Percentiles rank a stretch among this genome's conserved stretches.
Evolutionary conservation across 805 yeast species (phyloP).

Genomic region (Hanseniaspora guilliermondii): DNA sequence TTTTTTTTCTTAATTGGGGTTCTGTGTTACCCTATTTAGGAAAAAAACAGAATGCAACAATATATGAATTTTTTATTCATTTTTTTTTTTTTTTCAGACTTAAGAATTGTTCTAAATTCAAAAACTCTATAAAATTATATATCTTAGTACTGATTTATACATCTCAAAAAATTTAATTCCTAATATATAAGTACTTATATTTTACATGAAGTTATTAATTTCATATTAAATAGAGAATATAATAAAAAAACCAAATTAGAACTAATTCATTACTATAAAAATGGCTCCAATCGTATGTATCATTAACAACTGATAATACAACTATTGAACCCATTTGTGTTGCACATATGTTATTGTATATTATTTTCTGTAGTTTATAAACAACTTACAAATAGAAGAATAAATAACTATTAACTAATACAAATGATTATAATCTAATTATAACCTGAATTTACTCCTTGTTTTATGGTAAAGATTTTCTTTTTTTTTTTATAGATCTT

Average conservation of each 20-base stretch:
- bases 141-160: too few species aligned
- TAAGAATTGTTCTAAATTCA: too few species aligned
- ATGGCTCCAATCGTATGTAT: constrained; percentile 14
- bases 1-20: too few species aligned
- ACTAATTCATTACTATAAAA: background rate
- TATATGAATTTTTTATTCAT: too few species aligned
- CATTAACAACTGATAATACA: background rate
- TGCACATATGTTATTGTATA: background rate
- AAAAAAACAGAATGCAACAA: too few species aligned
- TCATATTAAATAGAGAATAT: background rate
- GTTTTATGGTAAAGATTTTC: background rate
- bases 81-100: too few species aligned
- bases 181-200: too few species aligned
- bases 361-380: background rate
- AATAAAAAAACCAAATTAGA: background rate
- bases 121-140: too few species aligned
- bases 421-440: background rate
- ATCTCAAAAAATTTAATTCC: too few species aligned
- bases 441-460: background rate
- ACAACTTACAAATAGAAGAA: background rate
- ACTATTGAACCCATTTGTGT: background rate
- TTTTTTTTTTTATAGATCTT: background rate
- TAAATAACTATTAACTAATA: background rate
- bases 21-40: too few species aligned
- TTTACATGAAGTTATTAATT: background rate